Evolutionary conservation across 495 filamentous ascomycete genomes (phyloP).

Genomic region (Echria macrotheca): DNA sequence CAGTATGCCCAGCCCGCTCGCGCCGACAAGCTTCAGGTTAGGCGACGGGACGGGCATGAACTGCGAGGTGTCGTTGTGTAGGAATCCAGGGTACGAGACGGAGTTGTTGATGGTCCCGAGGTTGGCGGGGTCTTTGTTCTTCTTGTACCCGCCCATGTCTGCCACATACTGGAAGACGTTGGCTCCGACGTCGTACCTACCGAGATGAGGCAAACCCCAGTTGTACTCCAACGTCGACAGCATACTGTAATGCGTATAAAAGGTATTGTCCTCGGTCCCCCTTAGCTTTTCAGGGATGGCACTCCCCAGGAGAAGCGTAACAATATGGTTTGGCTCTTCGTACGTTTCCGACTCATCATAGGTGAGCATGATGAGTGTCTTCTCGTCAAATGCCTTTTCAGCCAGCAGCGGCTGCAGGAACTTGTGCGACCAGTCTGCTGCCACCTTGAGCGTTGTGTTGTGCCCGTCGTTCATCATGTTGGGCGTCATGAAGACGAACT

Average conservation of each 20-base stretch:
- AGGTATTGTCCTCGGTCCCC: constrained; percentile 58
- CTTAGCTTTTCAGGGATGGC: constrained; percentile 52
- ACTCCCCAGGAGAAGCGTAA: constrained; percentile 57
- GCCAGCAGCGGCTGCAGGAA: constrained; percentile 56
- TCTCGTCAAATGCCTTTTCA: constrained; percentile 54
- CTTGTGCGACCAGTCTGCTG: constrained; percentile 51
- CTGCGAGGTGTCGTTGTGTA: constrained; percentile 34
- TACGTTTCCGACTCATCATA: constrained; percentile 63
- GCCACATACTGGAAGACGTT: constrained; percentile 62
- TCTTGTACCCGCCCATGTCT: constrained; percentile 50
- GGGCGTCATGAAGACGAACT: constrained; percentile 63
- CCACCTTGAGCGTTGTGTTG: constrained; percentile 56
- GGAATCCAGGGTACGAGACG: constrained; percentile 56
- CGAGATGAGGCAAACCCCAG: constrained; percentile 62
- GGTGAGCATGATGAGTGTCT: constrained; percentile 60
- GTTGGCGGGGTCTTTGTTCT: constrained; percentile 52
- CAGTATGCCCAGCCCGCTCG: constrained; percentile 35
- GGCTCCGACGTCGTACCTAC: constrained; percentile 66
- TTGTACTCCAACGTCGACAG: constrained; percentile 60
- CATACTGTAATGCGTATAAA: constrained; percentile 69
- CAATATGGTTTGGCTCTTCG: constrained; percentile 51
- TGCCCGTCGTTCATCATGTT: constrained; percentile 71
- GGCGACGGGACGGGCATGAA: constrained; percentile 34
- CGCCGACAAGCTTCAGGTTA: constrained; percentile 40
- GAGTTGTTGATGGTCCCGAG: constrained; percentile 56